Evolutionary conservation across 768 basidiomycete genomes (phyloP).

Genomic region (Rhizopogon vinicolor): DNA sequence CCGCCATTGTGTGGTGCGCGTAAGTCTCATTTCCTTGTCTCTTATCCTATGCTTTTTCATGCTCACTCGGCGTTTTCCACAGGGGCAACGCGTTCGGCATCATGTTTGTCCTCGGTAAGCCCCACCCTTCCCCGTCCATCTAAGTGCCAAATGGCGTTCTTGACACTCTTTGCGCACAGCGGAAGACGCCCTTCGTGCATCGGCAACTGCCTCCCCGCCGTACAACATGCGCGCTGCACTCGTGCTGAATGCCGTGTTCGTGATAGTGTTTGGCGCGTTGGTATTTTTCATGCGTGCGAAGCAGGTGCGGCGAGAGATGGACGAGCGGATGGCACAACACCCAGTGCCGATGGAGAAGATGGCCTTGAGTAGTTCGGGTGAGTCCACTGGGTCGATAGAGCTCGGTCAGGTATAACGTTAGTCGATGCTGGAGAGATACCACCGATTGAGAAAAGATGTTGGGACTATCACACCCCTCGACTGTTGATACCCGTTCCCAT

Average conservation of each 20-base stretch:
- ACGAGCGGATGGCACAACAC: constrained; percentile 44
- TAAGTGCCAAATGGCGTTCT: background rate
- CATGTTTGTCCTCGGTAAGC: constrained; percentile 57
- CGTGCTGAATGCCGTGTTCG: constrained; percentile 59
- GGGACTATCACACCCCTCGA: background rate
- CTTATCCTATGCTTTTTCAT: background rate
- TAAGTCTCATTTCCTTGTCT: constrained; percentile 28
- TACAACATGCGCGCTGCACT: constrained; percentile 66
- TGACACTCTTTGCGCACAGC: constrained; percentile 31
- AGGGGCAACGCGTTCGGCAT: constrained; percentile 68
- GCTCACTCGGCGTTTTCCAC: background rate
- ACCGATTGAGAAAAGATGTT: background rate
- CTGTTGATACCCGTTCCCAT: background rate
- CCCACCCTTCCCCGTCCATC: background rate
- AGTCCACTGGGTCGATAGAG: background rate
- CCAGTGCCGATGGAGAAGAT: background rate
- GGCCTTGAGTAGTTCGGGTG: background rate
- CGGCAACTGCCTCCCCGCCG: constrained; percentile 58
- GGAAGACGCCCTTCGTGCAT: constrained; percentile 64
- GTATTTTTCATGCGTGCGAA: constrained; percentile 54
- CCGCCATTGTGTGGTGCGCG: constrained; percentile 75
- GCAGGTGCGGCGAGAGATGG: constrained; percentile 58
- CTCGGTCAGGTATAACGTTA: background rate
- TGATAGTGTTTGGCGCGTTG: constrained; percentile 32
- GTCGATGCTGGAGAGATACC: constrained; percentile 34